Conservation (phyloP, 2,329 filamentous ascomycete genomes). For the Colletotrichum sidae region DNA sequence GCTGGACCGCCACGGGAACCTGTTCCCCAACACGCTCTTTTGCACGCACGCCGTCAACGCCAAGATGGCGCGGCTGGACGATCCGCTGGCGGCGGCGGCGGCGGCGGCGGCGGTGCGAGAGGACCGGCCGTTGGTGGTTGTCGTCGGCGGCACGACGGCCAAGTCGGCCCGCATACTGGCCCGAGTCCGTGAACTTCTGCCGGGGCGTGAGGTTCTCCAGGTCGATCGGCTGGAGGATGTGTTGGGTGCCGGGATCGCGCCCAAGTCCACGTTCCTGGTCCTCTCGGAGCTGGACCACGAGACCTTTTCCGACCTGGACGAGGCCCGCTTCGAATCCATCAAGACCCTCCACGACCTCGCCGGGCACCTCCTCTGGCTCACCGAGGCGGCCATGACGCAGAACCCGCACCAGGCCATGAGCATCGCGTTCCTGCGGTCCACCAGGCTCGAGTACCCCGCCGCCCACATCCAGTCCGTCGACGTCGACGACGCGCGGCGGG, state of each 20-base stretch:
- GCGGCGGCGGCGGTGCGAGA: too few relatives aligned
- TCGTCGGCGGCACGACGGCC: slow-evolving; percentile 10
- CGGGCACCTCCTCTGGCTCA: slow-evolving; percentile 40
- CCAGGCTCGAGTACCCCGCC: slow-evolving; percentile 22
- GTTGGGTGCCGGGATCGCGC: too few relatives aligned
- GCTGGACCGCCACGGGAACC: neutral
- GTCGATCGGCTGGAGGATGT: neutral
- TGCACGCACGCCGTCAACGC: slow-evolving; percentile 3
- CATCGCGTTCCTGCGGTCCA: slow-evolving; percentile 27
- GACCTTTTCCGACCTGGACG: slow-evolving; percentile 44
- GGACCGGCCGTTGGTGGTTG: neutral
- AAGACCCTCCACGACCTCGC: slow-evolving; percentile 28
- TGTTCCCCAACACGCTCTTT: slow-evolving; percentile 24
- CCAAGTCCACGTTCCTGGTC: slow-evolving; percentile 24
- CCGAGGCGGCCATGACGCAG: slow-evolving; percentile 31
- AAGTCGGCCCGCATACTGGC: too few relatives aligned
- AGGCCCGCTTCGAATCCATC: slow-evolving; percentile 1
- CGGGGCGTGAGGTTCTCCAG: neutral
- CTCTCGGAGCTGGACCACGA: slow-evolving; percentile 39
- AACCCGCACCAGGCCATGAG: slow-evolving; percentile 39
- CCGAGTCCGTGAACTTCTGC: too few relatives aligned
- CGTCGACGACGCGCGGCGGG: slow-evolving; percentile 7
- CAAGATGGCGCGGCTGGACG: slow-evolving; percentile 3
- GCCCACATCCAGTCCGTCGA: slow-evolving; percentile 27
- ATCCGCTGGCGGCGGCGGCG: neutral